Evolutionary conservation across 495 filamentous ascomycete species (phyloP).

Genomic region (Cercophora scortea): DNA sequence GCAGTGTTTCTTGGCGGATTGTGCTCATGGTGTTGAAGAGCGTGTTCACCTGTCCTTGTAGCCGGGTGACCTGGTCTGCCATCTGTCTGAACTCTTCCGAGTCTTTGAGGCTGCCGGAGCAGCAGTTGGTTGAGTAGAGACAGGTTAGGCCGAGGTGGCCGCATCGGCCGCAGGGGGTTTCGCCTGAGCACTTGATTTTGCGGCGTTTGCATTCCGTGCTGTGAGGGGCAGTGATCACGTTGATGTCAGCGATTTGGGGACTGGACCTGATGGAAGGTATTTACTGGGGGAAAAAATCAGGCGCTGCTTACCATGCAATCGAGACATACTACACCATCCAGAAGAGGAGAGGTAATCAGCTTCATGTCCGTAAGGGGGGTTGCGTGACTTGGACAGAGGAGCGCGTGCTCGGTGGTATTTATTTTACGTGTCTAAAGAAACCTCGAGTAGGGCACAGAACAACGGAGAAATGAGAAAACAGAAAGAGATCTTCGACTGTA

Average conservation of each 20-base stretch:
- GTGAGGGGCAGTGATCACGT: neutral
- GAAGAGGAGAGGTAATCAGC: neutral
- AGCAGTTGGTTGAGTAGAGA: constrained; percentile 89
- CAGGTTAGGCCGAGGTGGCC: constrained; percentile 75
- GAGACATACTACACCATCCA: constrained; percentile 63
- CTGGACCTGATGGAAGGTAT: too few relatives aligned
- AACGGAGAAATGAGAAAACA: too few relatives aligned
- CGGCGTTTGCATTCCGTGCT: constrained; percentile 85
- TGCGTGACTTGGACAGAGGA: too few relatives aligned
- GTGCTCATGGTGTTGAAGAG: constrained; percentile 63
- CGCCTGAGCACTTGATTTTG: constrained; percentile 90
- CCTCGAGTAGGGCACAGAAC: neutral
- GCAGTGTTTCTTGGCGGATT: constrained; percentile 42
- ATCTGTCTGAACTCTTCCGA: constrained; percentile 81
- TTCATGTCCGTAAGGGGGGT: neutral
- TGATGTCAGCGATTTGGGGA: too few relatives aligned
- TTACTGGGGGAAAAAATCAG: neutral
- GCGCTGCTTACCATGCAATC: constrained; percentile 68
- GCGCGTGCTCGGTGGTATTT: too few relatives aligned
- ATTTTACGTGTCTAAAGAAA: too few relatives aligned
- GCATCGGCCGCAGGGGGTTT: constrained; percentile 75
- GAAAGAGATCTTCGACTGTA: neutral
- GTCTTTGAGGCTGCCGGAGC: constrained; percentile 70
- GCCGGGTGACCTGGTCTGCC: constrained; percentile 58
- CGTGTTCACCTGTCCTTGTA: constrained; percentile 80